These are phyloP conservation scores for Tylopilus subfusipes DNA, from an alignment of 768 basidiomycete species.

Conservation along the genomic window DNA sequence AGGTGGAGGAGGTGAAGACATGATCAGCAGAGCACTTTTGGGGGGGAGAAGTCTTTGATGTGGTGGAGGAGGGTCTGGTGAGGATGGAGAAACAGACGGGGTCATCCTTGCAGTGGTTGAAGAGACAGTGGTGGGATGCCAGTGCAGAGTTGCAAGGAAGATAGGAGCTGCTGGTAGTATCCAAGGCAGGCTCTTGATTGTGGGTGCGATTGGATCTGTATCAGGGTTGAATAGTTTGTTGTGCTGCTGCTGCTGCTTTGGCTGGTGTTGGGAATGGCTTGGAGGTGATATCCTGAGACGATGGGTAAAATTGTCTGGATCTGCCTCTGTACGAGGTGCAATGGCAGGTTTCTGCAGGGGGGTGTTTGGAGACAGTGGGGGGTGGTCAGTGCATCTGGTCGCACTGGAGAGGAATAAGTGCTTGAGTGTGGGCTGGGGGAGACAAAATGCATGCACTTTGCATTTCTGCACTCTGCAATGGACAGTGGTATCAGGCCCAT, in stretches of 20 bases:
- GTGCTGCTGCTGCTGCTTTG: slow-evolving; percentile 34
- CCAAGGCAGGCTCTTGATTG: slow-evolving; percentile 67
- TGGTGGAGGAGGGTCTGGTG: slow-evolving; percentile 44
- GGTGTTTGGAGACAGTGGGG: slow-evolving; percentile 25
- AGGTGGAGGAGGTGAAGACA: slow-evolving; percentile 70
- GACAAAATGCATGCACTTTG: no score
- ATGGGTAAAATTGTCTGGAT: slow-evolving; percentile 71
- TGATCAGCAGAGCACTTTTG: no score
- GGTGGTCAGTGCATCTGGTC: slow-evolving; percentile 45
- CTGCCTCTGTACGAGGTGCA: slow-evolving; percentile 36
- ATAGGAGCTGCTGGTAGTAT: slow-evolving; percentile 52
- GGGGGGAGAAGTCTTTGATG: slow-evolving; percentile 45
- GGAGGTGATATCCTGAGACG: slow-evolving; percentile 63
- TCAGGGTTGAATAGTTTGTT: slow-evolving; percentile 71
- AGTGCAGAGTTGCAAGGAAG: slow-evolving; percentile 29
- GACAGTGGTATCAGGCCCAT: no score
- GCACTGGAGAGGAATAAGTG: no score
- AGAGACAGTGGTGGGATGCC: slow-evolving; percentile 58
- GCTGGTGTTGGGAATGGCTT: slow-evolving; percentile 33
- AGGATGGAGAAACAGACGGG: slow-evolving; percentile 79
- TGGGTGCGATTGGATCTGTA: slow-evolving; percentile 57
- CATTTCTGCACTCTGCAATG: no score
- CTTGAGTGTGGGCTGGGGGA: no score
- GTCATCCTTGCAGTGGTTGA: slow-evolving; percentile 89
- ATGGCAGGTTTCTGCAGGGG: slow-evolving; percentile 30